Conservation (phyloP, 2,329 filamentous ascomycete genomes). For the Juglanconis juglandina region DNA sequence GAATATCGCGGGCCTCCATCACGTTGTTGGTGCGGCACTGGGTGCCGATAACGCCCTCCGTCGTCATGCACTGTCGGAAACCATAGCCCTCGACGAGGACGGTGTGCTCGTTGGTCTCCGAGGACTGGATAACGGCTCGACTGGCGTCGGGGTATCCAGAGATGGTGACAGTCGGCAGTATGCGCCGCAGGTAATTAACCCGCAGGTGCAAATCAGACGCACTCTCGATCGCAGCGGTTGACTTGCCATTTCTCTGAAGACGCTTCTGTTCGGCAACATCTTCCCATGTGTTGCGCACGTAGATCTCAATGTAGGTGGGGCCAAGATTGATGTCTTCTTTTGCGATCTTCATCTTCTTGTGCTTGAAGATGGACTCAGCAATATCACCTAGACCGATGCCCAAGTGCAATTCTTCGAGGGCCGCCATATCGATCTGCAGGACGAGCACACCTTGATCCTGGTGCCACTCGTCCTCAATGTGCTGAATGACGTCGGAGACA, state of each 20-base stretch:
- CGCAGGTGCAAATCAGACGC: slow-evolving; percentile 68
- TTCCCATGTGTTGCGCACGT: slow-evolving; percentile 56
- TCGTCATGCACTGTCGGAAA: slow-evolving; percentile 84
- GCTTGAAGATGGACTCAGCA: slow-evolving; percentile 68
- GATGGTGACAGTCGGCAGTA: slow-evolving; percentile 78
- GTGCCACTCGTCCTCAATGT: slow-evolving; percentile 87
- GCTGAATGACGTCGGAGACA: slow-evolving; percentile 74
- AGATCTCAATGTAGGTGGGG: slow-evolving; percentile 66
- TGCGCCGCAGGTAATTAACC: slow-evolving; percentile 79
- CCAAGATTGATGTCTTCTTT: slow-evolving; percentile 62
- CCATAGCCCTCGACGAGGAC: slow-evolving; percentile 96
- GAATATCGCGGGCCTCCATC: slow-evolving; percentile 80
- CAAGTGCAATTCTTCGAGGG: slow-evolving; percentile 75
- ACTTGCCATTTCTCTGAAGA: slow-evolving; percentile 41
- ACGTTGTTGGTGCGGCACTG: slow-evolving; percentile 77
- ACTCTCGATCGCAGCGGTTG: slow-evolving; percentile 40
- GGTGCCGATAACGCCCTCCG: slow-evolving; percentile 80
- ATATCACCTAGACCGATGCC: slow-evolving; percentile 75
- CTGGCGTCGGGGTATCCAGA: slow-evolving; percentile 83
- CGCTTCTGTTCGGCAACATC: slow-evolving; percentile 47
- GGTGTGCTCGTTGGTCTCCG: slow-evolving; percentile 63
- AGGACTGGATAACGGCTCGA: slow-evolving; percentile 84
- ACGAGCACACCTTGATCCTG: slow-evolving; percentile 70
- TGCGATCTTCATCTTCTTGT: slow-evolving; percentile 77
- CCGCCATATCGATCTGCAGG: slow-evolving; percentile 76